Evolutionary conservation across 495 filamentous ascomycete species (phyloP).

Genomic region (Hypoxylon subgilvum): DNA sequence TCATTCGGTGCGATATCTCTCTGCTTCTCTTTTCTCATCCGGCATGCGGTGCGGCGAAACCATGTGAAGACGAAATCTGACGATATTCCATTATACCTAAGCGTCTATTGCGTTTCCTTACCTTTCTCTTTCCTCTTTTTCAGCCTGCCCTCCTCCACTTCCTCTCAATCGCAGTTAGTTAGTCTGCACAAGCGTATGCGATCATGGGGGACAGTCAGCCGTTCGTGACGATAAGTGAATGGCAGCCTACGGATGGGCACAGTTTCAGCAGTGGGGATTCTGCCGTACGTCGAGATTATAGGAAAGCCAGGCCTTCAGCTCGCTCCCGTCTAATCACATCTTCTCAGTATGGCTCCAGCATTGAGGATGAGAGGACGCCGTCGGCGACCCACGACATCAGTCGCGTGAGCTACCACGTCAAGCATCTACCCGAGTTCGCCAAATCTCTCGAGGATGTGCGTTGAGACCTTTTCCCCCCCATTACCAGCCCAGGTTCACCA

Average conservation of each 20-base stretch:
- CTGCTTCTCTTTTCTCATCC: too few relatives aligned
- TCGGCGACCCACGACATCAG: slow-evolving; percentile 59
- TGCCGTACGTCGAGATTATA: slow-evolving; percentile 48
- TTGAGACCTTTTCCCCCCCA: slow-evolving; percentile 12
- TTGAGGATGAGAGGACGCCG: slow-evolving; percentile 45
- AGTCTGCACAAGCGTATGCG: slow-evolving; percentile 35
- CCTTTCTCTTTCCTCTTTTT: background rate
- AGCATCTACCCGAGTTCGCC: slow-evolving; percentile 56
- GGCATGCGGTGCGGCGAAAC: slow-evolving; percentile 23
- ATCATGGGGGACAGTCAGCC: slow-evolving; percentile 44
- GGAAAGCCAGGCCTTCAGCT: slow-evolving; percentile 37
- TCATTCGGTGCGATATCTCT: slow-evolving; percentile 8
- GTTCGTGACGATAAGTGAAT: slow-evolving; percentile 53
- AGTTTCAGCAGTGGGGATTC: slow-evolving; percentile 55
- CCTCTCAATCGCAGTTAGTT: slow-evolving; percentile 13
- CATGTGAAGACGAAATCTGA: slow-evolving; percentile 27
- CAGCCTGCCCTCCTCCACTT: background rate
- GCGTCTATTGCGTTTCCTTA: slow-evolving; percentile 5
- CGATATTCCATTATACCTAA: slow-evolving; percentile 23
- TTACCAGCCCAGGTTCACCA: background rate
- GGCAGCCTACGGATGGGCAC: slow-evolving; percentile 48
- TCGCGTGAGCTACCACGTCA: slow-evolving; percentile 59
- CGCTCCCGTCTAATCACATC: slow-evolving; percentile 30
- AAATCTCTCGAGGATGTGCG: slow-evolving; percentile 55
- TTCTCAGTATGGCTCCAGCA: slow-evolving; percentile 53